phyloP scores from a whole-genome alignment of 805 yeast genomes.

The Ogataea trehaloabstinens region DNA sequence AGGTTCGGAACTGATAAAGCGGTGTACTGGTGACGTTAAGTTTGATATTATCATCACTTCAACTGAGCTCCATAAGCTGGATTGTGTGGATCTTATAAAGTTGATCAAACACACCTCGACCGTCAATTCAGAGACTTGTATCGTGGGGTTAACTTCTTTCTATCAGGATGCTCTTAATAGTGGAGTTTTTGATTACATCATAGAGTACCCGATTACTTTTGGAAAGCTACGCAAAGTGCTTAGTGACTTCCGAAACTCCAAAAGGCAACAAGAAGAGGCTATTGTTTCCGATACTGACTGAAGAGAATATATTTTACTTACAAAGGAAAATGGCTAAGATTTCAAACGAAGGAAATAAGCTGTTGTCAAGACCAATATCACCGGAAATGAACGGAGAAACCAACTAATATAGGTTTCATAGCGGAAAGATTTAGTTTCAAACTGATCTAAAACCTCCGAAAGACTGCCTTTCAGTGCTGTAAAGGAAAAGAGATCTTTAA shows the following conservation, averaged over 20 bases:
- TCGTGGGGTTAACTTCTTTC: conserved; percentile 71
- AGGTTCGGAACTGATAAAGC: conserved; percentile 79
- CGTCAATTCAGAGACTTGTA: conserved; percentile 72
- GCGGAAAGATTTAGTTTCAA: conserved; percentile 8
- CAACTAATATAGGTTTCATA: not conserved
- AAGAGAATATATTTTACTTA: not conserved
- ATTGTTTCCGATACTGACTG: conserved; percentile 34
- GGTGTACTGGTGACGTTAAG: conserved; percentile 78
- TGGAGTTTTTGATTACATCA: conserved; percentile 60
- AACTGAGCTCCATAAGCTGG: conserved; percentile 61
- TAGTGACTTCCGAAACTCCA: conserved; percentile 20
- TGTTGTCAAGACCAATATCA: conserved; percentile 2
- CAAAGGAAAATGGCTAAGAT: not conserved
- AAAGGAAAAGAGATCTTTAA: conserved; percentile 40
- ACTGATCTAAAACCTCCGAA: conserved; percentile 13
- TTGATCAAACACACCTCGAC: conserved; percentile 73
- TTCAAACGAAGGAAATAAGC: not conserved
- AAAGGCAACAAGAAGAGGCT: conserved; percentile 29
- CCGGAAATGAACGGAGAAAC: not conserved
- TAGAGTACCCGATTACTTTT: conserved; percentile 66
- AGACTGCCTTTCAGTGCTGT: conserved; percentile 38
- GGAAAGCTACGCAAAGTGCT: conserved; percentile 33
- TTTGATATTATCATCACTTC: conserved; percentile 85
- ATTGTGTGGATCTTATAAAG: conserved; percentile 73
- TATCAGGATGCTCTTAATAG: conserved; percentile 60